These are phyloP conservation scores for Rhynchospora pubera DNA, from an alignment of 176 grass and related monocot genomes.

Conservation along the genomic window DNA sequence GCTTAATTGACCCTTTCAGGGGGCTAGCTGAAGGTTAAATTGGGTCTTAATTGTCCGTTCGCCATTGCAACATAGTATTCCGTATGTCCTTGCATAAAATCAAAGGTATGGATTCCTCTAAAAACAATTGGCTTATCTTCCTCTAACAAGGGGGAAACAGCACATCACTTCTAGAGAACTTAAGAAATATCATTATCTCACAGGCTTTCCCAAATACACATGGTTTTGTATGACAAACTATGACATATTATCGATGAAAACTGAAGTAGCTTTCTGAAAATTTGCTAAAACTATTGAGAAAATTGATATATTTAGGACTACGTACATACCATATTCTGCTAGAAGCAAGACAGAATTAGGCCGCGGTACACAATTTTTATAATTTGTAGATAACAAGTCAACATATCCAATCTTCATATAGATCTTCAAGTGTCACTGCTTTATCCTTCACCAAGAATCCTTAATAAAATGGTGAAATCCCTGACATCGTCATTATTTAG, in stretches of 20 bases:
- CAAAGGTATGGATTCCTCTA: neutral
- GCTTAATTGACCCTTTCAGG: neutral
- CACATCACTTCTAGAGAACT: neutral
- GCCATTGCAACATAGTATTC: neutral
- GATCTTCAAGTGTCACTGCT: neutral
- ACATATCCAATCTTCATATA: constrained; percentile 31
- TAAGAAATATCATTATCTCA: neutral
- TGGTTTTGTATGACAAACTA: neutral
- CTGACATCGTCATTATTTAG: neutral
- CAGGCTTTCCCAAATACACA: neutral
- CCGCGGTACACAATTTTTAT: constrained; percentile 8
- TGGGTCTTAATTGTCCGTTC: neutral
- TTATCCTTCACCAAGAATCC: neutral
- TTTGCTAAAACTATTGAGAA: neutral
- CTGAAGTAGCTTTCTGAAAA: neutral
- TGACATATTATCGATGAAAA: neutral
- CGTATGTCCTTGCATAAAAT: neutral
- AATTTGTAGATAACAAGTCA: constrained; percentile 1
- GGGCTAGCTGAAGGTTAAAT: neutral
- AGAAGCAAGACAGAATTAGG: neutral
- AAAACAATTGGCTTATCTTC: neutral
- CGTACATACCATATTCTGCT: constrained; percentile 42
- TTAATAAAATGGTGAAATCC: neutral
- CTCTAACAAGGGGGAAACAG: neutral
- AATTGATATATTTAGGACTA: neutral